These are phyloP conservation scores for Cladosporium sp. DNA, from an alignment of 2,329 filamentous ascomycete species.

Conservation along the genomic window DNA sequence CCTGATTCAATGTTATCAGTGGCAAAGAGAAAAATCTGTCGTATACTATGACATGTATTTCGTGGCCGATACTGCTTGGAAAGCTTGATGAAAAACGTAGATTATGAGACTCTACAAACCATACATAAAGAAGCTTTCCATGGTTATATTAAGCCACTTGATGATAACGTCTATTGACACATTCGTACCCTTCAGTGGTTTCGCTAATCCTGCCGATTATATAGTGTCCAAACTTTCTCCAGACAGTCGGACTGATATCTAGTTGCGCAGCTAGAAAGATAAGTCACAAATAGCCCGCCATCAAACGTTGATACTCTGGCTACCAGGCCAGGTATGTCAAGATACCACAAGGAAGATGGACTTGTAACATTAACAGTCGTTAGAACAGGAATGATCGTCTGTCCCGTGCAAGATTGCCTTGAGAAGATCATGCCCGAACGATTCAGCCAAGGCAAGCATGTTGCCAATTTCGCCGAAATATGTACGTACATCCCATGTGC, in stretches of 20 bases:
- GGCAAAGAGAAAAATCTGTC: not conserved
- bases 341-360: not conserved
- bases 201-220: no score
- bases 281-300: no score
- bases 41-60: not conserved
- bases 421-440: not conserved
- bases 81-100: not conserved
- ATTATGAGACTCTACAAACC: not conserved
- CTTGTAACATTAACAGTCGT: not conserved
- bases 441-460: not conserved
- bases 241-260: no score
- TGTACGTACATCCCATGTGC: not conserved
- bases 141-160: not conserved
- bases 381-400: not conserved
- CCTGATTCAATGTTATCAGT: not conserved
- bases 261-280: not conserved
- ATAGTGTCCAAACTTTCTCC: no score
- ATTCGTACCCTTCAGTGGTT: not conserved
- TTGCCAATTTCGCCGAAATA: not conserved
- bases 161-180: not conserved
- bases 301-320: not conserved
- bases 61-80: not conserved
- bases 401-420: not conserved
- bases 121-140: not conserved
- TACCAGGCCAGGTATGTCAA: not conserved